Percentiles rank a stretch among this genome's conserved stretches.
phyloP scores from a whole-genome alignment of 2,329 filamentous ascomycete species.

The Calonectria fujianensis region DNA sequence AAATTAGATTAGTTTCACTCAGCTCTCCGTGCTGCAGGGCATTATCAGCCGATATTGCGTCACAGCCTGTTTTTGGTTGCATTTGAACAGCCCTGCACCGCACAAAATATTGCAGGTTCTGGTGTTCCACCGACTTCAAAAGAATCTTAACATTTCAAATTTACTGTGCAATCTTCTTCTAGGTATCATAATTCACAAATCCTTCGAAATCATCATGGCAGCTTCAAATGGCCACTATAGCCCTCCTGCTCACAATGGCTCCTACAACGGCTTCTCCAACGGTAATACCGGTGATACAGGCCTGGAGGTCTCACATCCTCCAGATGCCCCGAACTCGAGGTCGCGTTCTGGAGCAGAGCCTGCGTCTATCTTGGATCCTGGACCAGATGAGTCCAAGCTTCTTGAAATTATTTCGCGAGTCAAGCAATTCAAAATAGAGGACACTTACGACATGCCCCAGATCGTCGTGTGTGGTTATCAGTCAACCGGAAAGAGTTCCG shows the following conservation, averaged over 20 bases:
- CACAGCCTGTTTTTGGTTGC: not conserved
- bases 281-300: not conserved
- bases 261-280: not conserved
- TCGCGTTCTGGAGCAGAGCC: not conserved
- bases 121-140: not conserved
- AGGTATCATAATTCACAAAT: not conserved
- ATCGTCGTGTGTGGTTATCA: constrained; percentile 75
- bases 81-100: not conserved
- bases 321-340: not conserved
- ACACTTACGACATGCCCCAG: constrained; percentile 60
- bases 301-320: not conserved
- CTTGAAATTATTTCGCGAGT: not conserved
- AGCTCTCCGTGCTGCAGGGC: not conserved
- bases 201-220: not conserved
- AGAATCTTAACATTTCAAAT: too few relatives aligned
- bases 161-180: not conserved
- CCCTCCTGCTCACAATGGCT: not conserved
- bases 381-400: not conserved
- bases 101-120: not conserved
- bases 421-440: not conserved
- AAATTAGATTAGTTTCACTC: not conserved
- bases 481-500: constrained; percentile 77
- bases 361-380: not conserved
- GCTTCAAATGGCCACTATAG: not conserved
- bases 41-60: not conserved